Conservation (phyloP, 352 stramenopile genomes). For the Phytophthora sansomeana region DNA sequence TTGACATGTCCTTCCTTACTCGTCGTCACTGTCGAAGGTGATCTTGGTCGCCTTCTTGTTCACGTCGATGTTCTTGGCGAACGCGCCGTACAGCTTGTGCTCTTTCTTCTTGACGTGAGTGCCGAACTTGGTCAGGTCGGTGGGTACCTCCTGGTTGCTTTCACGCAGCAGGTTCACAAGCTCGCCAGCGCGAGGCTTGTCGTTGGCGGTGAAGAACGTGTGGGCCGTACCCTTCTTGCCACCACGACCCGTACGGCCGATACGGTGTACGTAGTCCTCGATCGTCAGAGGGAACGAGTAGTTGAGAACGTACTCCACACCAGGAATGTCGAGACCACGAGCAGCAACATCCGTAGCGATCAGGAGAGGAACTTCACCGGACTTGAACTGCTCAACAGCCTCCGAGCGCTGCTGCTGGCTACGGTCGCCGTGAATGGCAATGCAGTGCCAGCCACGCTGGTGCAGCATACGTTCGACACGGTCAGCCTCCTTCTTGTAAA, state of each 20-base stretch:
- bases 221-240: constrained; percentile 95
- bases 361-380: constrained; percentile 93
- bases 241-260: constrained; percentile 94
- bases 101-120: constrained; percentile 99
- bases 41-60: constrained; percentile 98
- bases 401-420: constrained; percentile 92
- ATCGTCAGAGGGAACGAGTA: constrained; percentile 98
- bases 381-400: constrained; percentile 96
- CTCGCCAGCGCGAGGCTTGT: constrained; percentile 97
- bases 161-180: constrained; percentile 97
- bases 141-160: constrained; percentile 93
- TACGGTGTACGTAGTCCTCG: constrained; percentile 97
- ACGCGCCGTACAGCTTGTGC: constrained; percentile 99
- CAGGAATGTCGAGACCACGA: constrained; percentile 97
- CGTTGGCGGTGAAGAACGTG: constrained; percentile 98
- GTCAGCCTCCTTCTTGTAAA: constrained; percentile 99
- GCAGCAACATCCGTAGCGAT: constrained; percentile 98
- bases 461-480: constrained; percentile 94
- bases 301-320: constrained; percentile 98
- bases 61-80: constrained; percentile 94
- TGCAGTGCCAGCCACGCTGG: constrained; percentile 93
- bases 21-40: constrained; percentile 91
- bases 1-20: constrained; percentile 43
- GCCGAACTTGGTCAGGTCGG: constrained; percentile 97
- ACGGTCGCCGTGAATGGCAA: constrained; percentile 97